Base-by-base conservation (phyloP, 345 rosid species). In the Bretschneidera sinensis region DNA sequence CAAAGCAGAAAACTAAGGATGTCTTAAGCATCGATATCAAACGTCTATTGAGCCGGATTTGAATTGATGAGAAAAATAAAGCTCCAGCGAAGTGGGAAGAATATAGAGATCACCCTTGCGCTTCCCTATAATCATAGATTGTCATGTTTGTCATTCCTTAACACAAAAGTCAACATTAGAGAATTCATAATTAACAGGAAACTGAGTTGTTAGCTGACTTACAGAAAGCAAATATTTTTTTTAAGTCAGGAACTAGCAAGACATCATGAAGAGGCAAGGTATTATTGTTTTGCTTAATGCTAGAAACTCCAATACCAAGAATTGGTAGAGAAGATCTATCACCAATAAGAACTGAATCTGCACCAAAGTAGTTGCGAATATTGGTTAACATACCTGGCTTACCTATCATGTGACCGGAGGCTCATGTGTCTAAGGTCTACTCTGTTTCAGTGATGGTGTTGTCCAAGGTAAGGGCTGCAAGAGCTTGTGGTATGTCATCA, bases 161-260 rank as follows among this genome's bases (percentile, higher is more conserved):
- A 34, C 57, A 51, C 49, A 62, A 62, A 62, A 51, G 24, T 17
- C 17, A 61, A 17, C 18, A 0, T 61, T 18, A 48, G 19, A 61
- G 24, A 61, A 49, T 61, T 61, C 47, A 61, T 43, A 61, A 24
- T 48, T 25, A 61, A 61, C 54, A 28, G 64, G 64, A 48, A 48
- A 61, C 48, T 61, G 55, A 61, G 48, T 23, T 0, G 64, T 61
- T n/a, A 61, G 24, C 48, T 61, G 56, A 62, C 66, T 33, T 19
- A 62, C 48, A 19, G 5, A 62, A 10, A 62, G 22, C 14, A 51
- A 51, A 31, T 51, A n/a, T 62, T 31, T 51, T 62, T 21, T 28
- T 50, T 16, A 61, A 21, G 28, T 48, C 17, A 18, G 51, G 54
- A 21, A 43, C 54, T 9, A 50, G 11, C n/a, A 50, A 50, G 54